These are phyloP conservation scores for Corrigiola litoralis DNA, from an alignment of 179 eudicot genomes.

Conservation along the genomic window DNA sequence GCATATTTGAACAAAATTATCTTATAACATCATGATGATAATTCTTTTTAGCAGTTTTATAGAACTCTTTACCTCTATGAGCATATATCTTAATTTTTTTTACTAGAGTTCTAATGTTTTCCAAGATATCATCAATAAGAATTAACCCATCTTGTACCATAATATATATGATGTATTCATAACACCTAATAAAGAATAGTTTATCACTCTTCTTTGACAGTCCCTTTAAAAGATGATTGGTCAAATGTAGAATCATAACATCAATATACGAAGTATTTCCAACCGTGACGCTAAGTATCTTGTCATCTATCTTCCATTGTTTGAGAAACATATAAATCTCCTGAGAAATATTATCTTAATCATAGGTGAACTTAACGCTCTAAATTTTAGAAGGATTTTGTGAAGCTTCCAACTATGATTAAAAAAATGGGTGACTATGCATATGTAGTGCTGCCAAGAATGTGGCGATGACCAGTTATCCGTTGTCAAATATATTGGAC, in stretches of 20 bases:
- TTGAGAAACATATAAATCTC: conserved; percentile 8
- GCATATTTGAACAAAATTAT: background rate
- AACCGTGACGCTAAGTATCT: conserved; percentile 13
- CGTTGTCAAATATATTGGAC: conserved; percentile 7
- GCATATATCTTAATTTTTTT: background rate
- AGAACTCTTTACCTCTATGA: background rate
- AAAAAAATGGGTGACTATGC: conserved; percentile 9
- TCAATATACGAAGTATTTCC: background rate
- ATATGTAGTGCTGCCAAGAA: background rate
- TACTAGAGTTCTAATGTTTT: background rate
- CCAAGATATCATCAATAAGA: background rate
- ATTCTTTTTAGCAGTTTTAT: background rate
- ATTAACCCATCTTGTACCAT: background rate
- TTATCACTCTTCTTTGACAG: background rate
- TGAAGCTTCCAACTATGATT: conserved; percentile 16
- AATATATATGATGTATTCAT: background rate
- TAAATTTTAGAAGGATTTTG: conserved; percentile 16
- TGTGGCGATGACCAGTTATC: conserved; percentile 8
- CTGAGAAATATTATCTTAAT: conserved; percentile 5
- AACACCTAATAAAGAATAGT: background rate
- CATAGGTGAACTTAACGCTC: conserved; percentile 1
- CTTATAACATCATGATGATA: background rate
- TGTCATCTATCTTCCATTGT: conserved; percentile 12
- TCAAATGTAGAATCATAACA: background rate
- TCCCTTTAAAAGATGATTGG: background rate